Percentiles rank a stretch among this genome's conserved stretches.
Conservation (phyloP, 352 stramenopile species). For the Phytophthora ramorum region DNA sequence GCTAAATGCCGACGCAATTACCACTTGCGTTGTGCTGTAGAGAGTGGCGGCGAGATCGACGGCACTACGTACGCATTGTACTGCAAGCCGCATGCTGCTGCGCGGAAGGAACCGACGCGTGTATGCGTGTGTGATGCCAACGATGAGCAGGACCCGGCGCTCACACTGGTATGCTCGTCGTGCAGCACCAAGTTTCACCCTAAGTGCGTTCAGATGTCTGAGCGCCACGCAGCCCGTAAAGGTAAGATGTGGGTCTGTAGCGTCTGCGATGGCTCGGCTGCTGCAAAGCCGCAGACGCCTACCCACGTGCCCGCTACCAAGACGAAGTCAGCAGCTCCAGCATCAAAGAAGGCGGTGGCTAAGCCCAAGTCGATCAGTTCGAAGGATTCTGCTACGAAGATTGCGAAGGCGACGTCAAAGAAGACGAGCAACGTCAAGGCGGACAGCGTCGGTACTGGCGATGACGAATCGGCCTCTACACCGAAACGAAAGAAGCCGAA, state of each 20-base stretch:
- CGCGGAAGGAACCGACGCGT: slow-evolving; percentile 45
- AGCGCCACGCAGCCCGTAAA: slow-evolving; percentile 63
- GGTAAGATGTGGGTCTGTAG: slow-evolving; percentile 52
- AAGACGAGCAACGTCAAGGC: slow-evolving; percentile 24
- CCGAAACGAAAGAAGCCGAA: slow-evolving; percentile 39
- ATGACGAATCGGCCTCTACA: slow-evolving; percentile 2
- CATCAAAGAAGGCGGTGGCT: slow-evolving; percentile 17
- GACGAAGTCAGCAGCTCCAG: slow-evolving; percentile 5
- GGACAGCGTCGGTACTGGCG: slow-evolving; percentile 10
- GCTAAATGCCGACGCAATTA: slow-evolving; percentile 82
- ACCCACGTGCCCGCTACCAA: slow-evolving; percentile 14
- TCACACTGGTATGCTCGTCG: slow-evolving; percentile 67
- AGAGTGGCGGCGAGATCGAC: slow-evolving; percentile 77
- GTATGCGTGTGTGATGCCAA: slow-evolving; percentile 55
- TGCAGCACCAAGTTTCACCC: slow-evolving; percentile 79
- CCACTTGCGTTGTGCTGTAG: slow-evolving; percentile 79
- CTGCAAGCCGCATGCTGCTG: slow-evolving; percentile 68
- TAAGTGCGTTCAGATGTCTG: slow-evolving; percentile 85
- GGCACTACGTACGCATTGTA: slow-evolving; percentile 77
- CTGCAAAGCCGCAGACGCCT: slow-evolving; percentile 20
- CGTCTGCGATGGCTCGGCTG: slow-evolving; percentile 37
- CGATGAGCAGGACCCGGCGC: slow-evolving; percentile 41
- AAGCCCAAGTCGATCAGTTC: slow-evolving; percentile 20
- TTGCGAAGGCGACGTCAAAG: slow-evolving; percentile 10
- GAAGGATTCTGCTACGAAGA: slow-evolving; percentile 21